Evolutionary conservation across 2,329 filamentous ascomycete species (phyloP).

Genomic region (Ophiocordyceps camponoti-rufipedis): DNA sequence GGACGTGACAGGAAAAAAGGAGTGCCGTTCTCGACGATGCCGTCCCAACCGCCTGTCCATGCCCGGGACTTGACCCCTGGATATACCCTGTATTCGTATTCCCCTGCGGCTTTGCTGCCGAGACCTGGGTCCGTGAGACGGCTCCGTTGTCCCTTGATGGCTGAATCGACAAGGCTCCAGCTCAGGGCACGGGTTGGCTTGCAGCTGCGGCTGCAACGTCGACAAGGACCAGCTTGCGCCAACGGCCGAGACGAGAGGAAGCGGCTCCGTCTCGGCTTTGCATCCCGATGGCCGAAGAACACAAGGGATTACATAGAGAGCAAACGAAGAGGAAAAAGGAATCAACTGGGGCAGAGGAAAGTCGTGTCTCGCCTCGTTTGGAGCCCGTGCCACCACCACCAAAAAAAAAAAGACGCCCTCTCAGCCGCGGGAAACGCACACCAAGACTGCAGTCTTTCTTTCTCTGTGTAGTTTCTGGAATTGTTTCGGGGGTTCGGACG

Average conservation of each 20-base stretch:
- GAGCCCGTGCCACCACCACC: background rate
- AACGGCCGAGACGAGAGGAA: background rate
- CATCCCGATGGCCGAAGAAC: conserved; percentile 11
- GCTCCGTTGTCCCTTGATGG: background rate
- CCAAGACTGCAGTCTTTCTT: background rate
- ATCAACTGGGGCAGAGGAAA: background rate
- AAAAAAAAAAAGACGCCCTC: background rate
- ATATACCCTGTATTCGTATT: background rate
- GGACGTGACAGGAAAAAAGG: background rate
- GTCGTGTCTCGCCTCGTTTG: background rate
- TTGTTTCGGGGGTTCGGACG: background rate
- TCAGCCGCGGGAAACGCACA: background rate
- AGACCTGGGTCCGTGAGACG: background rate
- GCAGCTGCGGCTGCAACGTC: conserved; percentile 4
- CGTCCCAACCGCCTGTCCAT: background rate
- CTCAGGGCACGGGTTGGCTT: conserved; percentile 3
- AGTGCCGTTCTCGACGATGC: background rate
- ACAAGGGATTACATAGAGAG: conserved; percentile 12
- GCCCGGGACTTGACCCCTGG: background rate
- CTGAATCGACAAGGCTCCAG: conserved; percentile 2
- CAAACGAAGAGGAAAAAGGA: conserved; percentile 1
- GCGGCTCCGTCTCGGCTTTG: conserved; percentile 3
- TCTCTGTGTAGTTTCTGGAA: background rate
- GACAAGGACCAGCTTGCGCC: conserved; percentile 15
- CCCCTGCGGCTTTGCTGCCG: background rate